A percentile compares a stretch with the other conserved stretches of the same genome.
These are phyloP conservation scores for Exutisphaerella laricina DNA, from an alignment of 2,329 filamentous ascomycete species.

Conservation along the genomic window DNA sequence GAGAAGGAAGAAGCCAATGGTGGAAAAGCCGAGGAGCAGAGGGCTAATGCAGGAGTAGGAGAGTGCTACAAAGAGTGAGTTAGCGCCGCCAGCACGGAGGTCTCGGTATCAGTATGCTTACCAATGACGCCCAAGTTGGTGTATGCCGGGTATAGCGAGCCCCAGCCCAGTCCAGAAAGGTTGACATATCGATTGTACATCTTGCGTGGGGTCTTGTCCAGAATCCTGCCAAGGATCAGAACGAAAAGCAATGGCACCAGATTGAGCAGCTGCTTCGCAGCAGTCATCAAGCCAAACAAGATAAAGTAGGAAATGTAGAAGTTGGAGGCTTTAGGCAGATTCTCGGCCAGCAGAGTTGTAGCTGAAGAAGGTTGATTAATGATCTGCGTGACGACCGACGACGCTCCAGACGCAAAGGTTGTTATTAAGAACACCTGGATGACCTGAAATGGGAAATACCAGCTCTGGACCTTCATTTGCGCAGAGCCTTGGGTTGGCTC, in stretches of 20 bases:
- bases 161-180: slow-evolving; percentile 39
- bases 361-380: slow-evolving; percentile 28
- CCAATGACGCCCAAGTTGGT: slow-evolving; percentile 37
- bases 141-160: slow-evolving; percentile 40
- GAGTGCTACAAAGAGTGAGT: slow-evolving; percentile 28
- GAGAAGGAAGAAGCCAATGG: slow-evolving; percentile 39
- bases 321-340: slow-evolving; percentile 34
- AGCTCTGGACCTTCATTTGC: slow-evolving; percentile 34
- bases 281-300: slow-evolving; percentile 29
- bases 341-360: slow-evolving; percentile 28
- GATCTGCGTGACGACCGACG: slow-evolving; percentile 29
- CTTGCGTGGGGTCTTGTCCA: slow-evolving; percentile 41
- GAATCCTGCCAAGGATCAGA: slow-evolving; percentile 27
- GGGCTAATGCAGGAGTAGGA: slow-evolving; percentile 45
- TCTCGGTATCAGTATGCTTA: slow-evolving; percentile 16
- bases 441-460: slow-evolving; percentile 37
- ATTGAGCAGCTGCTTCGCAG: slow-evolving; percentile 27
- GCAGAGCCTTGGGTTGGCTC: slow-evolving; percentile 37
- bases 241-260: slow-evolving; percentile 28
- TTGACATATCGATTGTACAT: slow-evolving; percentile 40
- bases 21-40: slow-evolving; percentile 41
- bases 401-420: slow-evolving; percentile 32
- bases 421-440: slow-evolving; percentile 38
- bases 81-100: too few relatives aligned
- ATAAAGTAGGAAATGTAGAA: slow-evolving; percentile 37